Conservation (phyloP, 352 stramenopile species). For the Phytophthora pinifolia region DNA sequence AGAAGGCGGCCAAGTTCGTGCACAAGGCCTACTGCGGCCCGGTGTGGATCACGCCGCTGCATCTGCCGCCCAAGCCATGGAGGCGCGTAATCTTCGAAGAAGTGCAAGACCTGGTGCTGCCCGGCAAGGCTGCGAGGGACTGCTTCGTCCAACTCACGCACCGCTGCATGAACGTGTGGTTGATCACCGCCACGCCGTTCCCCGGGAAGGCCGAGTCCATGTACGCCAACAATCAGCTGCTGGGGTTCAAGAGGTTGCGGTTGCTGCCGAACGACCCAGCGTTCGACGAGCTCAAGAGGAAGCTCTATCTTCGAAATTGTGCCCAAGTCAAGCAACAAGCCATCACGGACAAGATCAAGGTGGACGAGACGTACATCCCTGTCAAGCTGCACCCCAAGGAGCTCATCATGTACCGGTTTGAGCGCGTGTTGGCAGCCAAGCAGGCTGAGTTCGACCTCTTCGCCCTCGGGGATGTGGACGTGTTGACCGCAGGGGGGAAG, state of each 20-base stretch:
- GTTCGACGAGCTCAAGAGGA: conserved; percentile 88
- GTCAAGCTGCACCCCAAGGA: conserved; percentile 71
- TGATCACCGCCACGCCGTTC: conserved; percentile 87
- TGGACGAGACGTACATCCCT: conserved; percentile 75
- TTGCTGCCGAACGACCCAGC: conserved; percentile 65
- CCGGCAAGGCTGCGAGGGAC: conserved; percentile 69
- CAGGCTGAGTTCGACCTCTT: conserved; percentile 39
- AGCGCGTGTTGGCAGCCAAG: conserved; percentile 49
- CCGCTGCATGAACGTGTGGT: conserved; percentile 75
- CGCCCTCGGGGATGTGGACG: conserved; percentile 45
- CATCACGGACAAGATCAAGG: conserved; percentile 75
- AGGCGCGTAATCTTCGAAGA: conserved; percentile 87
- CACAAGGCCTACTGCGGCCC: conserved; percentile 80
- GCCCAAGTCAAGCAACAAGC: conserved; percentile 80
- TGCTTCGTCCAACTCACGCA: conserved; percentile 86
- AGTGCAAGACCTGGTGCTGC: conserved; percentile 82
- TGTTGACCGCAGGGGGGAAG: conserved; percentile 30
- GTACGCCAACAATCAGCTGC: conserved; percentile 88
- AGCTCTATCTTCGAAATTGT: conserved; percentile 85
- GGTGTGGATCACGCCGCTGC: conserved; percentile 66
- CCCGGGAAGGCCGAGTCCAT: conserved; percentile 77
- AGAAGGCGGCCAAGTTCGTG: conserved; percentile 75
- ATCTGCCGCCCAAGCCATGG: conserved; percentile 69
- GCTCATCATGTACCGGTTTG: conserved; percentile 71
- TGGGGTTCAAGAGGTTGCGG: conserved; percentile 79